Evolutionary conservation across 352 stramenopile genomes (phyloP).

Genomic region (Hyaloperonospora arabidopsidis): DNA sequence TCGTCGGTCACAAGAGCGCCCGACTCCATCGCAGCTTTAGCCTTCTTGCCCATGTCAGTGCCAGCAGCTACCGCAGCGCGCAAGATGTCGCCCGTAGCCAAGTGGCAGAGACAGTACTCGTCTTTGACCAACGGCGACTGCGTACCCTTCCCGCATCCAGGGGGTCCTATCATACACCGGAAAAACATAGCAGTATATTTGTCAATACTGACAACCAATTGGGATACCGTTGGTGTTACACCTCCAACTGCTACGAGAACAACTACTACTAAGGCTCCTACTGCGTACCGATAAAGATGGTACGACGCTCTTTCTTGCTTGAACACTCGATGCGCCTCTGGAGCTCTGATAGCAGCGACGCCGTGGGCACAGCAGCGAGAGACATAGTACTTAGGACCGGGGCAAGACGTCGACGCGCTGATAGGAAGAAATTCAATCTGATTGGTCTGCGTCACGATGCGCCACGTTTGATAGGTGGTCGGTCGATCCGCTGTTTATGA

Average conservation of each 20-base stretch:
- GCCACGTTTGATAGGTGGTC: constrained; percentile 10
- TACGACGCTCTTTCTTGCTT: constrained; percentile 90
- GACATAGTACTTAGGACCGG: constrained; percentile 25
- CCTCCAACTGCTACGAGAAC: too few species aligned
- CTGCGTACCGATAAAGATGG: constrained; percentile 89
- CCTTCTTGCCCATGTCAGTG: constrained; percentile 96
- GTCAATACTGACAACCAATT: neutral
- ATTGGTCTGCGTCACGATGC: constrained; percentile 6
- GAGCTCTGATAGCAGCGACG: constrained; percentile 84
- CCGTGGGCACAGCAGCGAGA: constrained; percentile 74
- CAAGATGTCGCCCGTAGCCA: constrained; percentile 99
- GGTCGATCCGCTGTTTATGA: neutral
- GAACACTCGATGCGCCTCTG: constrained; percentile 88
- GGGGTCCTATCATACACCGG: constrained; percentile 46
- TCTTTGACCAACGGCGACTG: constrained; percentile 97
- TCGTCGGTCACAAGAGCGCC: constrained; percentile 93
- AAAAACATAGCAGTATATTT: neutral
- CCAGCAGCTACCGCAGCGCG: constrained; percentile 92
- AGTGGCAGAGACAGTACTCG: constrained; percentile 96
- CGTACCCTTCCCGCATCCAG: constrained; percentile 97
- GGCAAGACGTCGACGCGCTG: constrained; percentile 1
- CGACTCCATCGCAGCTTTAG: constrained; percentile 97
- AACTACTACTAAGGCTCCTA: neutral
- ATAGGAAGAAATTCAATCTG: constrained; percentile 25
- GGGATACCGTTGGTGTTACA: too few species aligned